Evolutionary conservation across 352 stramenopile genomes (phyloP).

Genomic region (Plasmopara muralis): DNA sequence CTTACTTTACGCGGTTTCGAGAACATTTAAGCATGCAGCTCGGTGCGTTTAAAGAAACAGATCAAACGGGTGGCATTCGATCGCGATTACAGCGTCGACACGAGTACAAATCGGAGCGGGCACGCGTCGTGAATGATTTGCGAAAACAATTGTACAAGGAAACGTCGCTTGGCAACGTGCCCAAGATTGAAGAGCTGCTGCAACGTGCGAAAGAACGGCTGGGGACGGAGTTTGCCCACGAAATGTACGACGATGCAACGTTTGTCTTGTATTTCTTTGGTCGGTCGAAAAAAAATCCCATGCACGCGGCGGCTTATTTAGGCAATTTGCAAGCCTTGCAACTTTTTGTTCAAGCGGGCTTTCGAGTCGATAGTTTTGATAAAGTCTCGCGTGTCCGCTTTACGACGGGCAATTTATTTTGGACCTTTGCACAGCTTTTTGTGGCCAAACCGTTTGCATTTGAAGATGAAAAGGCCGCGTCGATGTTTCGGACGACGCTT

Average conservation of each 20-base stretch:
- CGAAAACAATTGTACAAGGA: conserved; percentile 71
- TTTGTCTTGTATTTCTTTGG: conserved; percentile 53
- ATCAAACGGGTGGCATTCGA: conserved; percentile 75
- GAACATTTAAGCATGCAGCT: conserved; percentile 85
- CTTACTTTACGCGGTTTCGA: conserved; percentile 76
- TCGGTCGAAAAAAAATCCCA: conserved; percentile 72
- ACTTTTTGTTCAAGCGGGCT: conserved; percentile 42
- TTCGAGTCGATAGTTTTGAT: conserved; percentile 59
- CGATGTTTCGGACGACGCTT: conserved; percentile 64
- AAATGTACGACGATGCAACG: conserved; percentile 52
- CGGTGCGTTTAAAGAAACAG: conserved; percentile 72
- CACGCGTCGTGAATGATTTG: conserved; percentile 41
- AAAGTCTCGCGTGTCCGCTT: conserved; percentile 72
- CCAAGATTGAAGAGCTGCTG: conserved; percentile 48
- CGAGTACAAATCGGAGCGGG: conserved; percentile 40
- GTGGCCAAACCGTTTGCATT: conserved; percentile 38
- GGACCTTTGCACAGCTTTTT: conserved; percentile 63
- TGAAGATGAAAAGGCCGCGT: conserved; percentile 44
- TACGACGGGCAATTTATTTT: conserved; percentile 73
- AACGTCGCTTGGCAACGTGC: conserved; percentile 54
- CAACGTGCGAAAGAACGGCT: conserved; percentile 39
- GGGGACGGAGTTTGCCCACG: conserved; percentile 47
- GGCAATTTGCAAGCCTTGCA: conserved; percentile 59
- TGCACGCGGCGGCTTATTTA: conserved; percentile 67
- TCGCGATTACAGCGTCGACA: conserved; percentile 31